Evolutionary conservation across 768 basidiomycete genomes (phyloP), one percentile per base, ranked within the genome.

Genomic region (Psilocybe sp.): DNA sequence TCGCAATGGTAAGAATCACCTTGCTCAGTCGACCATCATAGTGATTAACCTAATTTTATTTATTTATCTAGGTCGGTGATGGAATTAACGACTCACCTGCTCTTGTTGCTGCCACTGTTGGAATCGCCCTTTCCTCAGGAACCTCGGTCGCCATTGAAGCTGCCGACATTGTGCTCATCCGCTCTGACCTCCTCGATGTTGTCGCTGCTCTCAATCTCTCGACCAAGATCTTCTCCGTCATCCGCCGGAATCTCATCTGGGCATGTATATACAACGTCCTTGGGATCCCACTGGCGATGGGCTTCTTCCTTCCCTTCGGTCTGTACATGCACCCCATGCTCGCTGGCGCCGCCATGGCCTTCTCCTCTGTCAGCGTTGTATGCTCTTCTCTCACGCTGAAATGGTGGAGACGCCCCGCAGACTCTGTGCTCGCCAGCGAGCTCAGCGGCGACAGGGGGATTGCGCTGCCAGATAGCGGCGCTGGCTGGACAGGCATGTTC

Each of bases 41-140:
- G 38, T 53, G 1, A 47, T 32, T 33, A 19, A 36, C n/a, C n/a
- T n/a, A n/a, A n/a, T n/a, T 52, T 35, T 40, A 23, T 47, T 42
- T 34, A 39, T 12, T 50, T 45, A 20, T 53, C 16, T 54, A 95
- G 93, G 93, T 99, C 36, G 97, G 97, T 18, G 97, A 99, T 67
- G 97, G 97, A 32, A 97, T 98, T 73, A 98, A 99, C 66, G 97
- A 99, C 65, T 98, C 96, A 2, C 96, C 95, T 1, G 97, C 96
- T 11, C 84, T 99, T 2, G 95, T 94, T 13, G 94, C 92, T 4
- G 92, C 96, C 1, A 92, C 93, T 1, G 91, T 99, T 18, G 97
- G 97, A 37, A 95, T 99, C 52, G 97, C 97, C 1, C 82, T 99
- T 5, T 95, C 92, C 10, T 90, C 93, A 3, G 97, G 97, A 31